A percentile compares a stretch with the other conserved stretches of the same genome.
Evolutionary conservation across 148 eudicot species (phyloP).

Genomic region (Amaranthus palmeri): DNA sequence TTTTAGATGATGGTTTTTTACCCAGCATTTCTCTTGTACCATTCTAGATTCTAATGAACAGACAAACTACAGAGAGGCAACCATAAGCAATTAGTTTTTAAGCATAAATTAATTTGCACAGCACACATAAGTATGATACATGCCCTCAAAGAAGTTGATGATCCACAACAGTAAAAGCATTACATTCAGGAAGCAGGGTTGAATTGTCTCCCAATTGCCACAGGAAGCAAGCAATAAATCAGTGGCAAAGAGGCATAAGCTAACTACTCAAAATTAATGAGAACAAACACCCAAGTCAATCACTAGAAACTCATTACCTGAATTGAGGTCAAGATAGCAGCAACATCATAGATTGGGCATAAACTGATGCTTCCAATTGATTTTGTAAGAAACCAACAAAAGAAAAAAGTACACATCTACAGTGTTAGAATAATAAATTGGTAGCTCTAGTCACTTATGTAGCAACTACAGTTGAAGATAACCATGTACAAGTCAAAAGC

Average conservation of each 20-base stretch:
- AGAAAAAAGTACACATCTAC: background rate
- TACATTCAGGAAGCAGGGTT: background rate
- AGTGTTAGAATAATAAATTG: background rate
- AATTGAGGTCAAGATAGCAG: constrained; percentile 75
- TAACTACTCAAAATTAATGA: background rate
- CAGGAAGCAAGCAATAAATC: background rate
- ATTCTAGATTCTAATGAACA: background rate
- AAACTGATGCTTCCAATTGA: too few relatives aligned
- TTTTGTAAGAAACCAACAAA: constrained; percentile 19
- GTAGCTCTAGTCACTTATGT: background rate
- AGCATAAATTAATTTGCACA: background rate
- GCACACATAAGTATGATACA: background rate
- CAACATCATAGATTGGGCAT: constrained; percentile 82
- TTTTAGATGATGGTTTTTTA: too few relatives aligned
- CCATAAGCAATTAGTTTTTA: too few relatives aligned
- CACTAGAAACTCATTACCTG: constrained; percentile 40
- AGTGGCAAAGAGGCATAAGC: background rate
- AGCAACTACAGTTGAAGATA: background rate
- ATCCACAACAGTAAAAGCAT: background rate
- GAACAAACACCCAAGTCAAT: background rate
- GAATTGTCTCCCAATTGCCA: background rate
- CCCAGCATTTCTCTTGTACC: background rate
- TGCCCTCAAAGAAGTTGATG: background rate
- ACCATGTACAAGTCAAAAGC: background rate
- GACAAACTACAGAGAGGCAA: too few relatives aligned